Evolutionary conservation across 345 rosid species (phyloP), one percentile per base, ranked within the genome.

Genomic region (Populus tremula): DNA sequence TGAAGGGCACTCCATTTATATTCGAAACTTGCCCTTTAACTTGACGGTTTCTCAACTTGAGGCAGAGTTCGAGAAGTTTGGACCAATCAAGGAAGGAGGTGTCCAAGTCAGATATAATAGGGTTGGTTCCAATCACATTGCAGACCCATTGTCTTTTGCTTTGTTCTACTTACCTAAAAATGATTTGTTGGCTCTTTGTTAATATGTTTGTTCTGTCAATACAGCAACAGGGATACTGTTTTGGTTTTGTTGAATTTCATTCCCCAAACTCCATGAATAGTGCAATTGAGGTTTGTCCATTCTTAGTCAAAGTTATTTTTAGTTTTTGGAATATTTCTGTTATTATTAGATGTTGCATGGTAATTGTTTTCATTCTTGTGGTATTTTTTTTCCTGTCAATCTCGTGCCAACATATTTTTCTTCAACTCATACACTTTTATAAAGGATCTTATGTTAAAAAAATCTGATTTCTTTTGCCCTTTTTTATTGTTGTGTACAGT

Each of bases 181-280:
- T 14, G 31, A 49, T 53, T 49, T 65, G 27, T 71, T 29, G 62
- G 14, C 35, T 45, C 43, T 11, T 33, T 53, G n/a, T 27, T 45
- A 2, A 41, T 41, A 41, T 41, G 23, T 10, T 61, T 70, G 35
- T 66, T 73, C 18, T 78, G 17, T 78, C 4, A 74, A 33, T 69
- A 18, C 74, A 77, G 80, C 80, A 77, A 68, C 84, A 81, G 21
- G 74, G 84, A 62, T 76, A 77, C 45, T 81, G 84, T 50, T 81
- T 81, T 61, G 84, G 84, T 29, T 81, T 81, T 77, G 80, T 81
- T 47, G 84, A 81, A 68, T 81, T 81, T 62, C 78, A 20, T 33
- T 81, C 80, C 65, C 20, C 5, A 67, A 77, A 70, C 77, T 81
- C 84, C 29, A 76, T 73, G 84, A 36, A 77, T 35, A 61, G 53